A percentile compares a stretch with the other conserved stretches of the same genome.
Evolutionary conservation across 306 rosid species (phyloP).

Genomic region (Quercus alba): DNA sequence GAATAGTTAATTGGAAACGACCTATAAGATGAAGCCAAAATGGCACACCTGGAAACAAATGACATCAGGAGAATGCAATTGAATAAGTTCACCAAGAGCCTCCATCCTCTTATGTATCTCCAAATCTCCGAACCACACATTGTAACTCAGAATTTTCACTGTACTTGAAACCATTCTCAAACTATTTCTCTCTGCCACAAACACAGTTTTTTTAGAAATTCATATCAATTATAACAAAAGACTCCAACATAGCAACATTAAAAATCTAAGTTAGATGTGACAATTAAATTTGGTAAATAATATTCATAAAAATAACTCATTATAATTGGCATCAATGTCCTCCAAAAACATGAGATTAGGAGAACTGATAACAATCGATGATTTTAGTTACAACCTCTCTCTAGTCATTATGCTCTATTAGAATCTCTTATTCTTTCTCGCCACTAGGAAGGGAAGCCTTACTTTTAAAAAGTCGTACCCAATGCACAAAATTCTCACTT

Average conservation of each 20-base stretch:
- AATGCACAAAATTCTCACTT: too few species aligned
- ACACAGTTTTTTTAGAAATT: background rate
- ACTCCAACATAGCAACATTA: background rate
- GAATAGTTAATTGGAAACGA: too few species aligned
- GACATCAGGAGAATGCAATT: constrained; percentile 61
- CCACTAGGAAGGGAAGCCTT: background rate
- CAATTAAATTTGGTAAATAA: background rate
- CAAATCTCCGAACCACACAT: constrained; percentile 86
- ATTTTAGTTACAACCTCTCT: too few species aligned
- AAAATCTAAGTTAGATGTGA: background rate
- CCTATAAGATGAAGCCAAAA: too few species aligned
- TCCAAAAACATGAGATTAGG: too few species aligned
- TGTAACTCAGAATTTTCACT: constrained; percentile 65
- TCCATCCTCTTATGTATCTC: constrained; percentile 73
- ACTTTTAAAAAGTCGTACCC: too few species aligned
- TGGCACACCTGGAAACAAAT: background rate
- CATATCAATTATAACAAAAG: background rate
- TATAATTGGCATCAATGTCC: background rate
- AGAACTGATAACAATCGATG: too few species aligned
- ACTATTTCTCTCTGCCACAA: constrained; percentile 34
- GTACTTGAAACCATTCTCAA: constrained; percentile 24
- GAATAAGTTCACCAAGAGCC: constrained; percentile 78
- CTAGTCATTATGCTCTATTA: too few species aligned
- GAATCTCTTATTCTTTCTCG: background rate
- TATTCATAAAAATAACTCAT: background rate